A percentile compares a stretch with the other conserved stretches of the same genome.
phyloP scores from a whole-genome alignment of 148 eudicot species.

The Gaultheria prostrata region DNA sequence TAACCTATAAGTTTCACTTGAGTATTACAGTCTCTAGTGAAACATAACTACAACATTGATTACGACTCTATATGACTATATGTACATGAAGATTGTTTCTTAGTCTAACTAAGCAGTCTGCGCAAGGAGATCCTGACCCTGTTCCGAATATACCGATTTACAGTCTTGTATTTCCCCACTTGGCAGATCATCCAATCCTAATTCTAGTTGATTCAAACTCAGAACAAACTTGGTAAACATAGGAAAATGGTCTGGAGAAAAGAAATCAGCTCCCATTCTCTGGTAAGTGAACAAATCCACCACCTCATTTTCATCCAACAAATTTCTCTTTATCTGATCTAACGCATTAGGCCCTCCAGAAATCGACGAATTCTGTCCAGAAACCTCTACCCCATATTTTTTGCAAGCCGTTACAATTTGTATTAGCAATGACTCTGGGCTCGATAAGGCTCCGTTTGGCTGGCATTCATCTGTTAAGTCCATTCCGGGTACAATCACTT shows the following conservation, averaged over 20 bases:
- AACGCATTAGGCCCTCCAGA: conserved; percentile 37
- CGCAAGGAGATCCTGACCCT: conserved; percentile 31
- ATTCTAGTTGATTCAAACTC: conserved; percentile 41
- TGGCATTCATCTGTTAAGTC: conserved; percentile 54
- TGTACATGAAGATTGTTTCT: neutral
- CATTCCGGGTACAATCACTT: conserved; percentile 64
- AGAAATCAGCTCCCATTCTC: conserved; percentile 87
- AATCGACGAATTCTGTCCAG: conserved; percentile 61
- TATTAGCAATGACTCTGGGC: conserved; percentile 49
- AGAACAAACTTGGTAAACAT: conserved; percentile 55
- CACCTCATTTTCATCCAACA: conserved; percentile 38
- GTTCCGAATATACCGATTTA: conserved; percentile 21
- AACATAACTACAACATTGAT: neutral
- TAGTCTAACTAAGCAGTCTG: conserved; percentile 36
- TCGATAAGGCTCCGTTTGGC: conserved; percentile 34
- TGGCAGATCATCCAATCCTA: conserved; percentile 56
- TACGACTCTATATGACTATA: neutral
- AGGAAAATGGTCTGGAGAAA: conserved; percentile 83
- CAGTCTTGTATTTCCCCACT: conserved; percentile 16
- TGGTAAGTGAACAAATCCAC: conserved; percentile 71
- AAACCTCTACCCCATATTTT: conserved; percentile 39
- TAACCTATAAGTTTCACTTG: neutral
- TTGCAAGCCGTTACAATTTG: conserved; percentile 53
- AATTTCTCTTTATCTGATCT: conserved; percentile 50
- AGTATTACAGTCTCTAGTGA: neutral